A percentile compares a stretch with the other conserved stretches of the same genome.
Evolutionary conservation across 805 yeast species (phyloP).

Genomic region (Candida morakotiae): DNA sequence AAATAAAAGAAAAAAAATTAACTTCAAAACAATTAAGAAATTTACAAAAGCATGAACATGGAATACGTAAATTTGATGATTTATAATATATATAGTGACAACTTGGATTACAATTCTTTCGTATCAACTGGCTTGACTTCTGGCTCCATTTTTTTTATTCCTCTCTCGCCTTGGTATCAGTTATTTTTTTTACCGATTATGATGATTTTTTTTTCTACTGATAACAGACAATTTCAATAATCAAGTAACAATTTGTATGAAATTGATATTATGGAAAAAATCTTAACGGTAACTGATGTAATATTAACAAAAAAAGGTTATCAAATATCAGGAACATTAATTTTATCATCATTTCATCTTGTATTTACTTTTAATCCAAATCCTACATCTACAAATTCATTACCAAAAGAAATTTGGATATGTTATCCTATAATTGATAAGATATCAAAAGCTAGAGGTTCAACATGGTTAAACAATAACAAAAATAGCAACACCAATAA

Average conservation of each 20-base stretch:
- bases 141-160: background rate
- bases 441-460: conserved; percentile 54
- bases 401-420: conserved; percentile 75
- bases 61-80: conserved; percentile 62
- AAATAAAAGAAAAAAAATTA: conserved; percentile 25
- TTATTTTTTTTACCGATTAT: no score
- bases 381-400: conserved; percentile 1
- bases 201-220: conserved; percentile 1
- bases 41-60: conserved; percentile 54
- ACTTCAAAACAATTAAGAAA: conserved; percentile 45
- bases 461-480: conserved; percentile 34
- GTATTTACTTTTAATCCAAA: conserved; percentile 30
- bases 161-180: background rate
- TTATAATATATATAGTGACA: conserved; percentile 22
- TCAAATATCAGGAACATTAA: conserved; percentile 32
- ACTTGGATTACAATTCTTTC: no score
- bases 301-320: conserved; percentile 36
- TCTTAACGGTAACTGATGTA: conserved; percentile 35
- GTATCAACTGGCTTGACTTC: no score
- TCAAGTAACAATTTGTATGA: background rate
- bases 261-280: conserved; percentile 29
- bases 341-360: conserved; percentile 33
- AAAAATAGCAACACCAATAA: conserved; percentile 4
- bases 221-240: background rate
- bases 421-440: conserved; percentile 80